Percentiles rank a stretch among this genome's conserved stretches.
phyloP scores from a whole-genome alignment of 2,329 filamentous ascomycete genomes.

The Zasmidium cellare region DNA sequence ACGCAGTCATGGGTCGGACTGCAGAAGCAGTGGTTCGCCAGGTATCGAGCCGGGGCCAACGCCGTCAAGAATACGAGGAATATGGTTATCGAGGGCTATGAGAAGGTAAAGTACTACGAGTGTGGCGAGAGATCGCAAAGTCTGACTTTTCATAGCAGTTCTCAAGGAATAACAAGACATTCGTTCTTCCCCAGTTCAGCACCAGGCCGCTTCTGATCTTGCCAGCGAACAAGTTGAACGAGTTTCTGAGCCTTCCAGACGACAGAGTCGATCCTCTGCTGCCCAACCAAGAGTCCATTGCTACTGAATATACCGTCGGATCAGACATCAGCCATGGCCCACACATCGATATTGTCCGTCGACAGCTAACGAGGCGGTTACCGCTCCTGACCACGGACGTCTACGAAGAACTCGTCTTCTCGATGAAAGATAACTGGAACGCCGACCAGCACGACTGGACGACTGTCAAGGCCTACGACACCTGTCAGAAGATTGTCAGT shows the following conservation, averaged over 20 bases:
- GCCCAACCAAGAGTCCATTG: constrained; percentile 15
- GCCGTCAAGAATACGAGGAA: constrained; percentile 15
- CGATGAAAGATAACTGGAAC: constrained; percentile 18
- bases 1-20: constrained; percentile 19
- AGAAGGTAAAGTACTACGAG: constrained; percentile 17
- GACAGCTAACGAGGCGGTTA: constrained; percentile 25
- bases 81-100: constrained; percentile 18
- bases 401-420: constrained; percentile 20
- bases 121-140: too few species aligned
- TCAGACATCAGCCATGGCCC: constrained; percentile 10
- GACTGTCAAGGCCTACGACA: constrained; percentile 18
- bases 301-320: constrained; percentile 17
- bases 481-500: constrained; percentile 25
- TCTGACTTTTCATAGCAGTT: too few species aligned
- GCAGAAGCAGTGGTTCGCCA: constrained; percentile 18
- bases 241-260: constrained; percentile 20
- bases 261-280: constrained; percentile 17
- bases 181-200: constrained; percentile 25
- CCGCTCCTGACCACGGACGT: constrained; percentile 22
- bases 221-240: constrained; percentile 19
- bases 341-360: constrained; percentile 22
- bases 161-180: constrained; percentile 15
- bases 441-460: constrained; percentile 6
- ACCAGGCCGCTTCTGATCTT: constrained; percentile 19
- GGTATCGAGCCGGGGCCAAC: constrained; percentile 13